Evolutionary conservation across 1,139 yeast species (phyloP).

Genomic region (Sugiyamaella novakii): DNA sequence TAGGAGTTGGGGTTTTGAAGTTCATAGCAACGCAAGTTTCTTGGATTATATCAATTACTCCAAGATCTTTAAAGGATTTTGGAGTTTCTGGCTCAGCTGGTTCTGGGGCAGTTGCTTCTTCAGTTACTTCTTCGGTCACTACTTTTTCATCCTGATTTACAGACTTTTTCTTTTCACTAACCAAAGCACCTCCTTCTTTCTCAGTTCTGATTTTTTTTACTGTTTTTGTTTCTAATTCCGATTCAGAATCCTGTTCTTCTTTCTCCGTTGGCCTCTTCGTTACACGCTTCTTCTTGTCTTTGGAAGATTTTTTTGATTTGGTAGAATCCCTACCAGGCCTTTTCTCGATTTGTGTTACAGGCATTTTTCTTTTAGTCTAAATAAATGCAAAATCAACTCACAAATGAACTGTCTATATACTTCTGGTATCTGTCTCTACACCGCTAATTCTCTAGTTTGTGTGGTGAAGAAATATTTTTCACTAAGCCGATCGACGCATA

Average conservation of each 20-base stretch:
- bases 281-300: neutral
- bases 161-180: neutral
- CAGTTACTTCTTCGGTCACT: constrained; percentile 12
- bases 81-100: constrained; percentile 34
- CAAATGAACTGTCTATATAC: too few relatives aligned
- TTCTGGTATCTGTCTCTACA: too few relatives aligned
- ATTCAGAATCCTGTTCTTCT: neutral
- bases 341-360: constrained; percentile 7
- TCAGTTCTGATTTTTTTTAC: constrained; percentile 1
- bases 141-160: neutral
- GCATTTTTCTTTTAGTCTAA: constrained; percentile 5
- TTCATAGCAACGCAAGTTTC: constrained; percentile 81
- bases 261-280: neutral
- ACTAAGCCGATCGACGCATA: constrained; percentile 3
- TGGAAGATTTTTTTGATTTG: constrained; percentile 5
- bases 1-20: constrained; percentile 88
- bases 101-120: constrained; percentile 21
- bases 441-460: neutral
- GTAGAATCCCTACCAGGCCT: constrained; percentile 5
- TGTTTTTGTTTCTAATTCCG: neutral
- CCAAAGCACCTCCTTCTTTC: neutral
- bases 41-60: constrained; percentile 73
- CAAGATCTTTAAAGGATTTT: constrained; percentile 46
- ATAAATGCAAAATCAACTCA: too few relatives aligned
- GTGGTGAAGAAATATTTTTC: constrained; percentile 6